phyloP scores from a whole-genome alignment of 805 yeast species.

The Candida krabiensis region DNA sequence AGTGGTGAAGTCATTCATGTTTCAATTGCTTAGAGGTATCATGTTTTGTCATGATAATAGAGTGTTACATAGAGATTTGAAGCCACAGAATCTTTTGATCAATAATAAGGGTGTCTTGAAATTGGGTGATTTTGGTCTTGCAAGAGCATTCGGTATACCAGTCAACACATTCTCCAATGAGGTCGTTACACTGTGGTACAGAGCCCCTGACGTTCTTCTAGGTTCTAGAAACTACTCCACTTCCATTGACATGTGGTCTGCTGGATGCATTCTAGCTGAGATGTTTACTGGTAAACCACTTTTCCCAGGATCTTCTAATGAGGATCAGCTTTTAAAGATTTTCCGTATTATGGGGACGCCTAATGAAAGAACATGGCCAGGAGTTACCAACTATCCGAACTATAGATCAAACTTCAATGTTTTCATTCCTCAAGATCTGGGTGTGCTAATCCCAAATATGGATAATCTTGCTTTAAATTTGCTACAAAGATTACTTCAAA shows the following conservation, averaged over 20 bases:
- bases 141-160: conserved; percentile 97
- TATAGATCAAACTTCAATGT: conserved; percentile 81
- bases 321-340: conserved; percentile 89
- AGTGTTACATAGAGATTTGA: conserved; percentile 83
- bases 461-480: conserved; percentile 71
- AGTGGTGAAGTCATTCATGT: conserved; percentile 88
- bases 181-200: conserved; percentile 96
- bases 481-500: conserved; percentile 56
- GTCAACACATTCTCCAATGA: conserved; percentile 96
- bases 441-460: conserved; percentile 63
- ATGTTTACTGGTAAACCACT: conserved; percentile 98
- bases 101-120: conserved; percentile 88
- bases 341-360: conserved; percentile 97
- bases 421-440: conserved; percentile 85
- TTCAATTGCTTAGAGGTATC: conserved; percentile 86
- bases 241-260: conserved; percentile 97
- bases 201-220: conserved; percentile 94
- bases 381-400: conserved; percentile 86
- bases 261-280: conserved; percentile 97
- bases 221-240: conserved; percentile 96
- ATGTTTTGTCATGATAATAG: conserved; percentile 83
- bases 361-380: conserved; percentile 95
- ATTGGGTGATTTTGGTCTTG: conserved; percentile 95
- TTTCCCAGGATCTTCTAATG: conserved; percentile 95
- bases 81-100: conserved; percentile 92